Percentiles rank a stretch among this genome's conserved stretches.
phyloP scores from a whole-genome alignment of 139 green algal genomes.

The Volvox reticuliferus region DNA sequence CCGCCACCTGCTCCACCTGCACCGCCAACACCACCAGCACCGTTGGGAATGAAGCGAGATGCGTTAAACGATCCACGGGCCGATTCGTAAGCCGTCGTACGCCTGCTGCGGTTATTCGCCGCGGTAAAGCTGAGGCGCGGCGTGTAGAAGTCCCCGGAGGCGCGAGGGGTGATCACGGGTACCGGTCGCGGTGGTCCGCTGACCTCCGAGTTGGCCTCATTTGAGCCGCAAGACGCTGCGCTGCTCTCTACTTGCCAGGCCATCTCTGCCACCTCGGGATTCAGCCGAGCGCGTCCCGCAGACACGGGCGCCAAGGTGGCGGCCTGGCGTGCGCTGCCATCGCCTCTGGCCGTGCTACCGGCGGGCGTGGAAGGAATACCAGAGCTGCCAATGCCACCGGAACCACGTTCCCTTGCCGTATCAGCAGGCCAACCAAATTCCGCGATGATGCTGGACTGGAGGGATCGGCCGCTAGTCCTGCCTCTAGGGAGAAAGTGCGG shows the following conservation, averaged over 20 bases:
- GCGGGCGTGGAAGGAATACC: not conserved
- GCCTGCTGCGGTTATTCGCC: not conserved
- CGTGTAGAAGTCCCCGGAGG: not conserved
- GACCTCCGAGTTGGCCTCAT: not conserved
- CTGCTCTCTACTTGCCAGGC: conserved; percentile 25
- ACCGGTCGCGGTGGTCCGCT: not conserved
- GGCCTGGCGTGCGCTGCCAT: not conserved
- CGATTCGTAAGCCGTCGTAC: not conserved
- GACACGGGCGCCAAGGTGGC: not conserved
- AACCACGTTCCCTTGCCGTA: not conserved
- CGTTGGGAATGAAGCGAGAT: not conserved
- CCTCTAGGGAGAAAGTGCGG: not conserved
- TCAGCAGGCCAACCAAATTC: conserved; percentile 3
- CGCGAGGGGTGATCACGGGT: not conserved
- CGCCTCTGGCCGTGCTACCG: not conserved
- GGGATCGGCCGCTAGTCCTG: not conserved
- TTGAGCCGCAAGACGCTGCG: not conserved
- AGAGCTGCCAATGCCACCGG: not conserved
- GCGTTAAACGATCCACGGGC: not conserved
- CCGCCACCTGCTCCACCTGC: not conserved
- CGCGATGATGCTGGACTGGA: conserved; percentile 1
- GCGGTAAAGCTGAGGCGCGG: conserved; percentile 12
- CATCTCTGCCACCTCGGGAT: conserved; percentile 2
- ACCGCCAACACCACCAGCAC: not conserved
- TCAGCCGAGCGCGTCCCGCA: not conserved